These are phyloP conservation scores for Triglochin maritima DNA, from an alignment of 106 monocot species.

Conservation along the genomic window DNA sequence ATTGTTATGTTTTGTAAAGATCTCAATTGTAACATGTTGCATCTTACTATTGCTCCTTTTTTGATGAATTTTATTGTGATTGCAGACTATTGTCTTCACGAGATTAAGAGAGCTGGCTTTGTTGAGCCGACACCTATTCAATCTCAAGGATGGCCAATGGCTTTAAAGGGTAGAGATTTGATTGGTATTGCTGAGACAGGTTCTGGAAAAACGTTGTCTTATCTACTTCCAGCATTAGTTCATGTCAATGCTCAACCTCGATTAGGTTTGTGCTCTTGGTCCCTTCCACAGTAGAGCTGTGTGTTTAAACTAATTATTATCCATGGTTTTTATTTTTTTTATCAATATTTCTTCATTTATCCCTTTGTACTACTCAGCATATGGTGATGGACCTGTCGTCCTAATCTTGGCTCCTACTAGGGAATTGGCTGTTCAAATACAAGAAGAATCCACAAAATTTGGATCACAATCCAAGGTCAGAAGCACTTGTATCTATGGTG, in stretches of 20 bases:
- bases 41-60: background rate
- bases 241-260: conserved; percentile 89
- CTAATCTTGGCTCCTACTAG: conserved; percentile 84
- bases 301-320: too few species aligned
- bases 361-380: conserved; percentile 17
- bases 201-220: conserved; percentile 91
- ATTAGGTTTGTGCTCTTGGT: conserved; percentile 43
- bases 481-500: conserved; percentile 90
- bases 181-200: conserved; percentile 96
- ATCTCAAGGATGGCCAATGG: conserved; percentile 98
- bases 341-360: background rate
- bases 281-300: too few species aligned
- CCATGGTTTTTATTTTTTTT: background rate
- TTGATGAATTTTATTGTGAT: background rate
- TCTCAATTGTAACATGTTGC: background rate
- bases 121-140: conserved; percentile 94
- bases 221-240: conserved; percentile 81
- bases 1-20: background rate
- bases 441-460: conserved; percentile 89
- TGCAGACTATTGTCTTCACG: conserved; percentile 61
- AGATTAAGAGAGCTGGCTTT: conserved; percentile 55
- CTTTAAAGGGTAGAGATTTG: conserved; percentile 87
- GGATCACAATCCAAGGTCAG: conserved; percentile 56
- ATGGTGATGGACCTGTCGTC: conserved; percentile 82
- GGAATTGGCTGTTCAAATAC: conserved; percentile 97